Evolutionary conservation across 2,329 filamentous ascomycete genomes (phyloP), one percentile per base, ranked within the genome.

Genomic region (Mycosphaerella sp.): DNA sequence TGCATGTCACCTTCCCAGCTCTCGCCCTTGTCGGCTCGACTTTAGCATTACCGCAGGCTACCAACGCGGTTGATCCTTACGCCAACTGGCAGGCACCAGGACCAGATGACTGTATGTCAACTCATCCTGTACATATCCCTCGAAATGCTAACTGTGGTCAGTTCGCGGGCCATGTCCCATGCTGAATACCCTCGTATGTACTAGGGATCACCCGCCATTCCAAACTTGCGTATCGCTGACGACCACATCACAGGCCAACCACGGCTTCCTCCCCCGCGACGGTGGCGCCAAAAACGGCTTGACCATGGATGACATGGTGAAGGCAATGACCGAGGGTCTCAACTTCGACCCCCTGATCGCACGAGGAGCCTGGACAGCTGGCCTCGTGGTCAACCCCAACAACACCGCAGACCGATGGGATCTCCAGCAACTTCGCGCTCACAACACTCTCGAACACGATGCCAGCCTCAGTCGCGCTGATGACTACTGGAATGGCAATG

Each of bases 401-500:
- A 29, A 29, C 26, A 29, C 26, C 26, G 26, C 26, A 29, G 26
- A 29, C 26, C 5, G 26, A 29, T 29, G 26, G 26, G 26, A 29
- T 29, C 34, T 38, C 10, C 6, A 38, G 12, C 5, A 38, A 38
- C 34, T 38, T 38, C 34, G 34, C 34, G 4, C 8, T 11, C 34
- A 39, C n/a, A 48, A 42, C 17, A 5, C n/a, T 9, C 17, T 48
- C 23, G 45, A 53, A n/a, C 44, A 53, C 17, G 51, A 53, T 32
- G 51, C 44, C 21, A 48, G 26, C 38, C 45, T 29, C 21, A 76
- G 74, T 40, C 78, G 78, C 29, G 60, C 68, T 2, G 78, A 81
- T 53, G 74, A 72, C 10, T 75, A 67, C 68, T 72, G 34, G 34
- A 38, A 78, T 51, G 78, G 78, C n/a, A 74, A 76, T 63, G 75